These are phyloP conservation scores for Nemania diffusa DNA, from an alignment of 2,329 filamentous ascomycete species.

Conservation along the genomic window DNA sequence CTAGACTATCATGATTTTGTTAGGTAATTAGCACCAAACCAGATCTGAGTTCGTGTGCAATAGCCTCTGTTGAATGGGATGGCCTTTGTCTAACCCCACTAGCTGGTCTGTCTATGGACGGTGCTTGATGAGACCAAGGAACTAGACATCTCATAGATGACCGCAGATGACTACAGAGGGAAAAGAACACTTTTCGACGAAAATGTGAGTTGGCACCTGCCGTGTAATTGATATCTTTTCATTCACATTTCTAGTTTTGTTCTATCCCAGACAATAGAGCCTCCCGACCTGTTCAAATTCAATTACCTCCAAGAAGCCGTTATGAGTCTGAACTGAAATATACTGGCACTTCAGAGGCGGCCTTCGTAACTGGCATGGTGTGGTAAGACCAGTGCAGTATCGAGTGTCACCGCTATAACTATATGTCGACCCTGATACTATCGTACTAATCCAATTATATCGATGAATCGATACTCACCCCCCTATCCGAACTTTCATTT, in stretches of 20 bases:
- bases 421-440: background rate
- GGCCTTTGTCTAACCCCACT: background rate
- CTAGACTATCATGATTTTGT: background rate
- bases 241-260: constrained; percentile 17
- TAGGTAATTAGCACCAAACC: background rate
- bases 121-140: background rate
- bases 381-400: background rate
- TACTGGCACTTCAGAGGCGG: background rate
- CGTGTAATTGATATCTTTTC: constrained; percentile 5
- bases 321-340: background rate
- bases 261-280: constrained; percentile 12
- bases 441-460: constrained; percentile 7
- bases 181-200: background rate
- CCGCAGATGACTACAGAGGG: too few species aligned
- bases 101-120: background rate
- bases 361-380: background rate
- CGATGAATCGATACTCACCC: constrained; percentile 27
- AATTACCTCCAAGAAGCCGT: constrained; percentile 34
- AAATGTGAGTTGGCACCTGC: background rate
- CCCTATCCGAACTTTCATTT: background rate
- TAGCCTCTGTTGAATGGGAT: too few species aligned
- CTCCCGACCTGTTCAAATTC: background rate
- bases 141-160: background rate
- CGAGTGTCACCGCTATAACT: background rate
- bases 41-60: background rate